Evolutionary conservation across 805 yeast species (phyloP).

Genomic region (Vanderwaltozyma tropicalis): DNA sequence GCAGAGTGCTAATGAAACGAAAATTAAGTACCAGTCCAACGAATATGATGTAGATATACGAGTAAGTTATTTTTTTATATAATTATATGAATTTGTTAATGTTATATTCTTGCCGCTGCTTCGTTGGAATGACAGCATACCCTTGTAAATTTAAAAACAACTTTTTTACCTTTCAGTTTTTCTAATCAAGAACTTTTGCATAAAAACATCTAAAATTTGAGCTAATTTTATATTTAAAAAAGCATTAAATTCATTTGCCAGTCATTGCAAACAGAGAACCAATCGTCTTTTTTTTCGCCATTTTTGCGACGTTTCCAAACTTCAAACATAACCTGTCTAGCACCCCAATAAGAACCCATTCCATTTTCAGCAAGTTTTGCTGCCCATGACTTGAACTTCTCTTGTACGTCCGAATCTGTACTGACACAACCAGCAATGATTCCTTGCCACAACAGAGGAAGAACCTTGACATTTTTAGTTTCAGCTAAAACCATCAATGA

Average conservation of each 20-base stretch:
- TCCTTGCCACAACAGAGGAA: slow-evolving; percentile 82
- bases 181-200: too few relatives aligned
- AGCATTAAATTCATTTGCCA: background rate
- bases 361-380: slow-evolving; percentile 39
- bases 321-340: slow-evolving; percentile 73
- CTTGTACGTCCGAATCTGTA: slow-evolving; percentile 44
- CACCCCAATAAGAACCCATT: slow-evolving; percentile 77
- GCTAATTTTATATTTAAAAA: too few relatives aligned
- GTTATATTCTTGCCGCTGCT: too few relatives aligned
- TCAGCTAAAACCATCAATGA: slow-evolving; percentile 48
- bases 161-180: too few relatives aligned
- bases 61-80: too few relatives aligned
- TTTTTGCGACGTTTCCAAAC: slow-evolving; percentile 68
- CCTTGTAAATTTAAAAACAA: too few relatives aligned
- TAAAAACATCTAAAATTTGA: too few relatives aligned
- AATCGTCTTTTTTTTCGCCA: slow-evolving; percentile 49
- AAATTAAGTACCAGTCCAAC: too few relatives aligned
- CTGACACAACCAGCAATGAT: slow-evolving; percentile 83
- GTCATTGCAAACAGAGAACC: slow-evolving; percentile 33
- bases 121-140: too few relatives aligned
- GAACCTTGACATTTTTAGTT: slow-evolving; percentile 40
- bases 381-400: slow-evolving; percentile 61
- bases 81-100: too few relatives aligned
- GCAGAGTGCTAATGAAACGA: too few relatives aligned
- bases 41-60: too few relatives aligned